Base-by-base conservation (phyloP, 768 basidiomycete genomes). In the Auriculariales sp. region DNA sequence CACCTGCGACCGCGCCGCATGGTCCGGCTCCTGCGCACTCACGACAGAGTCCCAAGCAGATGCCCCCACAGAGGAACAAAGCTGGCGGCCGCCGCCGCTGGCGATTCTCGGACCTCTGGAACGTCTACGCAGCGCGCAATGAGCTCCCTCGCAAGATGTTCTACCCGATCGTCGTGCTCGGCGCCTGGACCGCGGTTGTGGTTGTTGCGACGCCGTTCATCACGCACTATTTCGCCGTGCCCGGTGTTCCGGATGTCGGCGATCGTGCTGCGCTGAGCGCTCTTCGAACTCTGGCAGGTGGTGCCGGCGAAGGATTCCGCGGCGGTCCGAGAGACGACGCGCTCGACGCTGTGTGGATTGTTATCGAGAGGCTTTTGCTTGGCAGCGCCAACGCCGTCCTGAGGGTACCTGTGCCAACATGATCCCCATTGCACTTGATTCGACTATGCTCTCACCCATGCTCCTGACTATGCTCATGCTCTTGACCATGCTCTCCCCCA, bases 181-280 rank as follows among this genome's bases (percentile, higher is more conserved):
- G 52, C 31, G 19, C 32, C 28, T 44, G 49, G 28, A 29, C 32
- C 32, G 44, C 29, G 32, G 33, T 32, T 33, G 30, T 42, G 24
- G 28, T 42, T 25, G 46, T 53, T 19, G 25, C 42, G 30, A 44
- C 42, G 30, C 81, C 39, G 39, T 19, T 44, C 39, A 25, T 44
- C 47, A 64, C 79, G 52, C 71, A 72, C 22, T 78, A 78, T 39
- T 71, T 73, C 47, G 63, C 66, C 15, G 68, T 77, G 3, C 80
- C 81, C 0, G 83, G 85, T 17, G 75, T 77, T 1, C 69, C 80
- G 32, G 81, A 78, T 28, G 77, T 78, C 54, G 82, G 84, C 55
- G 86, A 90, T 57, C 79, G 86, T 11, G 71, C 75, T 6, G 82
- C 83, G 27, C 89, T 86, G 86, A 71, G 70, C 49, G 81, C 78